Evolutionary conservation across 1,139 yeast species (phyloP), one percentile per base, ranked within the genome.

Genomic region (Yamadazyma buinensis): DNA sequence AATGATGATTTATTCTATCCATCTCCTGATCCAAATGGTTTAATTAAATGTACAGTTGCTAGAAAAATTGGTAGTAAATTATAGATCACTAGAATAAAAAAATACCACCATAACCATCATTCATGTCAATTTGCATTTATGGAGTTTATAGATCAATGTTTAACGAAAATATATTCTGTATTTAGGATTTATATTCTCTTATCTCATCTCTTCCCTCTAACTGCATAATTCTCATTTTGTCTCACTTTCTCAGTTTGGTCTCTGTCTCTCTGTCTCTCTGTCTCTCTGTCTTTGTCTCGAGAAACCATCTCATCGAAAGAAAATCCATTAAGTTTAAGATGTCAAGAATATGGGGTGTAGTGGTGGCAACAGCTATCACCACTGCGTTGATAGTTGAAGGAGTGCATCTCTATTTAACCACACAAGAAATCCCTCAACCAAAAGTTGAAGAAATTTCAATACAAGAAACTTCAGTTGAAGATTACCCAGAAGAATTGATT

Each of bases 1-100:
- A 86, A 87, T 51, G 80, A 82, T 41, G 94, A 84, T 48, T 75
- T 88, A 49, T 88, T 80, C 61, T 86, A 88, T 57, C 97, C 97
- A 43, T 77, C 92, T 41, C 77, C 94, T 37, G 92, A 87, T 67
- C 97, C 97, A 54, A 87, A 85, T 56, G 97, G 97, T 34, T 76
- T 83, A 59, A 88, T 88, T 61, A 82, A 80, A 59, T 81, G 85
- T 58, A 84, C 92, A 24, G 95, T 88, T 44, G 84, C 80, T 35
- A 80, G 95, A 61, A 54, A 56, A 33, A 53, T 46, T 8, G 55
- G 59, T 31, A 49, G 67, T 20, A 74, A 75, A 55, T 61, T 77
- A 35, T 52, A 41, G 28, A 17, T 17, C 7, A 5, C 19, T 17
- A 17, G n/a, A n/a, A n/a, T n/a, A n/a, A n/a, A n/a, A n/a, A n/a